These are phyloP conservation scores for Oryza longistaminata DNA, from an alignment of 176 grass and related monocot species.

Conservation along the genomic window DNA sequence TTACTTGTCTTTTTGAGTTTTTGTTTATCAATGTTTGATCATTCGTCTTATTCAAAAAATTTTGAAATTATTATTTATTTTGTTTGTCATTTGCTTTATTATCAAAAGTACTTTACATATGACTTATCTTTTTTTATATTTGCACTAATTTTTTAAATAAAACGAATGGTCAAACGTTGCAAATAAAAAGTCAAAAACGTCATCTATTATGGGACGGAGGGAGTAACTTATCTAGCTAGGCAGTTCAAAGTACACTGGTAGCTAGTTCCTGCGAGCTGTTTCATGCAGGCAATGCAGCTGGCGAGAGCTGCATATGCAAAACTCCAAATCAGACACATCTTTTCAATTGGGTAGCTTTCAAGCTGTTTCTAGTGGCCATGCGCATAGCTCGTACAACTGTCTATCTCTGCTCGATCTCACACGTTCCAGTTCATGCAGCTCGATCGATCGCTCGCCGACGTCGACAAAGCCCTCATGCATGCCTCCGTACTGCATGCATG, in stretches of 20 bases:
- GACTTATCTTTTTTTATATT: no score
- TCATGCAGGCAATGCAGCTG: slow-evolving; percentile 4
- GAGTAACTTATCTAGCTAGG: not conserved
- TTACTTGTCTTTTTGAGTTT: no score
- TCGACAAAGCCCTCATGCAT: slow-evolving; percentile 8
- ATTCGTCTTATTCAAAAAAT: no score
- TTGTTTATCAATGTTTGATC: no score
- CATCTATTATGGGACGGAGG: no score
- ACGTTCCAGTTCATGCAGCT: slow-evolving; percentile 14
- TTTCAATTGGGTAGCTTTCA: slow-evolving; percentile 13
- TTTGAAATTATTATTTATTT: no score
- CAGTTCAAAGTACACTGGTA: not conserved
- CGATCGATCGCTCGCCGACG: not conserved
- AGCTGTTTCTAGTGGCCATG: not conserved
- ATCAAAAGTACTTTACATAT: no score
- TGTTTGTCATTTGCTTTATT: no score
- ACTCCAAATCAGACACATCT: slow-evolving; percentile 5
- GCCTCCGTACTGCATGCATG: not conserved
- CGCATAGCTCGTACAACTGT: slow-evolving; percentile 38
- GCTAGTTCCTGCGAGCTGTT: not conserved
- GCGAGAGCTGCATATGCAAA: not conserved
- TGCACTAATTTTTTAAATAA: no score
- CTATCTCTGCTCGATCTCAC: slow-evolving; percentile 23
- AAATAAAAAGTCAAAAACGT: no score
- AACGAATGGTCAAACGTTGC: no score